These are phyloP conservation scores for Cytospora chrysosperma DNA, from an alignment of 2,329 filamentous ascomycete species.

Conservation along the genomic window DNA sequence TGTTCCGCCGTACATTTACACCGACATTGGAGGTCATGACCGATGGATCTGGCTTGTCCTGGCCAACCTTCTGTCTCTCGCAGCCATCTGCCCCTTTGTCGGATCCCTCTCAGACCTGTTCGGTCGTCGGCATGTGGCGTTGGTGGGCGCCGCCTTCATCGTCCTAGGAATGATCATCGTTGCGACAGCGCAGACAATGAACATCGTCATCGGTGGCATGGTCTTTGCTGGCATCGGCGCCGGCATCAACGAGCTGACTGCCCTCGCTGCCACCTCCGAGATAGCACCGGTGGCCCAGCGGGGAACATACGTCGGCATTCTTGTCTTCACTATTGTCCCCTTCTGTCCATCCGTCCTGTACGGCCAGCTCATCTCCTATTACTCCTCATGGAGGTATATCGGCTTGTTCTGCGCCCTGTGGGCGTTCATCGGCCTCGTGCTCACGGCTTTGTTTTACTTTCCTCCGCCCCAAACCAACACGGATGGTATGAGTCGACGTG, in stretches of 20 bases:
- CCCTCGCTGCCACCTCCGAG: constrained; percentile 66
- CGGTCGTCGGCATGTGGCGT: constrained; percentile 58
- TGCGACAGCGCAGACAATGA: constrained; percentile 58
- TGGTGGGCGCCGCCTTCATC: constrained; percentile 53
- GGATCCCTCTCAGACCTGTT: constrained; percentile 64
- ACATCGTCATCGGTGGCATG: constrained; percentile 59
- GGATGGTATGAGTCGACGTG: constrained; percentile 37
- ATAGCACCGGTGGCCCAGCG: constrained; percentile 65
- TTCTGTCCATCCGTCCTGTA: constrained; percentile 63
- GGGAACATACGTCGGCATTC: constrained; percentile 58
- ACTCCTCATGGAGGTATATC: constrained; percentile 54
- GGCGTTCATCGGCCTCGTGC: constrained; percentile 49
- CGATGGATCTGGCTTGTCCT: constrained; percentile 61
- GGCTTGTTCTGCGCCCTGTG: constrained; percentile 53
- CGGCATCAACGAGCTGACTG: constrained; percentile 67
- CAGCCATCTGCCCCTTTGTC: constrained; percentile 62
- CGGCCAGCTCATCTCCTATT: constrained; percentile 51
- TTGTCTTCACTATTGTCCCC: constrained; percentile 62
- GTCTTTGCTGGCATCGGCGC: constrained; percentile 61
- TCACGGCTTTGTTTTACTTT: constrained; percentile 52
- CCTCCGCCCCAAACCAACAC: constrained; percentile 48
- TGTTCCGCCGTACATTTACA: constrained; percentile 56
- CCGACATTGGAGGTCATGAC: constrained; percentile 58
- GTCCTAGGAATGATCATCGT: constrained; percentile 60
- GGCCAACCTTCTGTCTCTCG: constrained; percentile 54